Conservation (phyloP, 192 early-diverging fungal species). For the Umbelopsis isabellina region DNA sequence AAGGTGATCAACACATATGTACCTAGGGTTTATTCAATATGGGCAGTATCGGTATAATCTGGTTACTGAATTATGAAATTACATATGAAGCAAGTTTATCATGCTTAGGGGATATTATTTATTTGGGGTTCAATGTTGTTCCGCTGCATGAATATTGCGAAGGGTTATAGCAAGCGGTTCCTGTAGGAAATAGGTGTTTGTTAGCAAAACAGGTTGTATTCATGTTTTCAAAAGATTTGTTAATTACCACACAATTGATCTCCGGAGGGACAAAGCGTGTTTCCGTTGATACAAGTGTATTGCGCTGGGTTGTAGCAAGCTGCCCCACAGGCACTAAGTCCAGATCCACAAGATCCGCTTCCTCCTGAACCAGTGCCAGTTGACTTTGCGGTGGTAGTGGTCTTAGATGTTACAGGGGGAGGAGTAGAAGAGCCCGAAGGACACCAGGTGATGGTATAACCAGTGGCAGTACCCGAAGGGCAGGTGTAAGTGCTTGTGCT, state of each 20-base stretch:
- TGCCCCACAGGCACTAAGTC: constrained; percentile 8
- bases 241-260: constrained; percentile 10
- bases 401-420: background rate
- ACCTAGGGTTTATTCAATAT: background rate
- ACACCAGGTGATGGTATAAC: constrained; percentile 33
- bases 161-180: constrained; percentile 16
- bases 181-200: background rate
- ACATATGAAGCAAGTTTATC: background rate
- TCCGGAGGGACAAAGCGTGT: background rate
- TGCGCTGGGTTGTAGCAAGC: constrained; percentile 16
- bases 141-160: constrained; percentile 11
- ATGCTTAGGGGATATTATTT: background rate
- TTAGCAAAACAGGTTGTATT: background rate
- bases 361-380: constrained; percentile 5
- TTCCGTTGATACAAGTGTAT: constrained; percentile 17
- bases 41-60: background rate
- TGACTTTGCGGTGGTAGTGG: background rate
- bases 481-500: constrained; percentile 28
- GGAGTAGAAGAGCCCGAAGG: constrained; percentile 3
- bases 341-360: background rate
- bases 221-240: background rate
- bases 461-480: constrained; percentile 3
- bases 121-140: background rate
- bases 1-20: background rate
- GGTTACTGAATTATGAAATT: background rate